Evolutionary conservation across 139 green algal species (phyloP), one percentile per base, ranked within the genome.

Genomic region (Diplosphaera chodatii): DNA sequence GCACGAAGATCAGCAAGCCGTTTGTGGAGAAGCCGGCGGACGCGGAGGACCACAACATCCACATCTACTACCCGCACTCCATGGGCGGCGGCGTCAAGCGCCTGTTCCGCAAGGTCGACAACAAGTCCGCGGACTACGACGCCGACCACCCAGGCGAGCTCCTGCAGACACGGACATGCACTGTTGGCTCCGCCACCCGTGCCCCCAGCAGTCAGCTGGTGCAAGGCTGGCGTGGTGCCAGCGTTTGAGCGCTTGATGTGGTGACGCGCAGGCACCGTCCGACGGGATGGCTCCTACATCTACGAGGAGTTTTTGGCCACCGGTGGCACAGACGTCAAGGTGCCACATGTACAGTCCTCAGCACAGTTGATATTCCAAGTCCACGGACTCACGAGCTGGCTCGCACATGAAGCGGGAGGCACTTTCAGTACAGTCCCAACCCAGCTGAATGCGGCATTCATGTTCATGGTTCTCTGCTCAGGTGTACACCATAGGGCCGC

Each of bases 1-100:
- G 91, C 20, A 66, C 82, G 68, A 73, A 84, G 64, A 96, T 99
- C 32, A 75, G 87, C 66, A 99, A 99, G 85, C 96, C 96, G 0
- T 99, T 99, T 85, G 96, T 99, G 40, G 96, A 99, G 85, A 99
- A 99, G 83, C 96, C 96, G 1, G 85, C 84, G 16, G 82, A 88
- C 59, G 94, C 89, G 20, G 94, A 99, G 72, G 89, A 99, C 77
- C 96, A 99, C 88, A 98, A 98, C 77, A 84, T 99, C 31, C 91
- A 90, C 75, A 97, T 99, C 68, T 99, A 99, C 82, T 99, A 99
- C 84, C 96, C 96, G 0, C 85, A 93, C 82, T 89, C 83, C 48
- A 96, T 96, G 86, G 95, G 95, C n/a, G 95, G 95, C 29, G 95
- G 95, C 27, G 91, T 98, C 59, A 99, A 99, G 79, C 85, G 83